Percentiles rank a stretch among this genome's conserved stretches.
These are phyloP conservation scores for Aspergillus nidulans DNA, from an alignment of 495 filamentous ascomycete species.

Conservation along the genomic window DNA sequence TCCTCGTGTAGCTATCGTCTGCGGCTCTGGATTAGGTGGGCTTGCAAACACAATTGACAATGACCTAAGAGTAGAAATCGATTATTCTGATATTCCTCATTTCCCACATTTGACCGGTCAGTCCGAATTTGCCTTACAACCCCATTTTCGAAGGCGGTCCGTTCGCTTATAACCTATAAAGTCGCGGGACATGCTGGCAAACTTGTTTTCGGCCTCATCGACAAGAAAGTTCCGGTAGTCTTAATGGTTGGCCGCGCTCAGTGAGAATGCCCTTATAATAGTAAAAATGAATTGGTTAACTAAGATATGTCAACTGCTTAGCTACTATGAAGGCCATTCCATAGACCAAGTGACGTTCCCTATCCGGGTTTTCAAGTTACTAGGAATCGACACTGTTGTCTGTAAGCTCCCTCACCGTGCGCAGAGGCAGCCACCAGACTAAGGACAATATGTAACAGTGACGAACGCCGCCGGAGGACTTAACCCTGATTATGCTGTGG, in stretches of 20 bases:
- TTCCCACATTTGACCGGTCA: slow-evolving; percentile 64
- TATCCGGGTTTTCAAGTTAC: slow-evolving; percentile 62
- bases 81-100: slow-evolving; percentile 60
- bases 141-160: neutral
- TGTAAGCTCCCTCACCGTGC: slow-evolving; percentile 36
- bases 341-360: slow-evolving; percentile 67
- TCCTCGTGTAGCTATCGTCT: slow-evolving; percentile 65
- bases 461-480: slow-evolving; percentile 77
- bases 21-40: slow-evolving; percentile 68
- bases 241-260: slow-evolving; percentile 72
- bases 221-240: slow-evolving; percentile 54
- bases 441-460: slow-evolving; percentile 51
- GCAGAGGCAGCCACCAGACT: neutral
- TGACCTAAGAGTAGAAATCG: slow-evolving; percentile 50
- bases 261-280: slow-evolving; percentile 42
- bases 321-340: slow-evolving; percentile 74
- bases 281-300: neutral
- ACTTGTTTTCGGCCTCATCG: slow-evolving; percentile 65
- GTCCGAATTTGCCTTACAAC: slow-evolving; percentile 11
- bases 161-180: slow-evolving; percentile 19
- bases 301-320: slow-evolving; percentile 20
- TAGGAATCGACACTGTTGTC: slow-evolving; percentile 62
- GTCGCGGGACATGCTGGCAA: slow-evolving; percentile 71
- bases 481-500: slow-evolving; percentile 63
- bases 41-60: slow-evolving; percentile 56